Conservation (phyloP, 495 filamentous ascomycete species). For the Daldinia childiae region DNA sequence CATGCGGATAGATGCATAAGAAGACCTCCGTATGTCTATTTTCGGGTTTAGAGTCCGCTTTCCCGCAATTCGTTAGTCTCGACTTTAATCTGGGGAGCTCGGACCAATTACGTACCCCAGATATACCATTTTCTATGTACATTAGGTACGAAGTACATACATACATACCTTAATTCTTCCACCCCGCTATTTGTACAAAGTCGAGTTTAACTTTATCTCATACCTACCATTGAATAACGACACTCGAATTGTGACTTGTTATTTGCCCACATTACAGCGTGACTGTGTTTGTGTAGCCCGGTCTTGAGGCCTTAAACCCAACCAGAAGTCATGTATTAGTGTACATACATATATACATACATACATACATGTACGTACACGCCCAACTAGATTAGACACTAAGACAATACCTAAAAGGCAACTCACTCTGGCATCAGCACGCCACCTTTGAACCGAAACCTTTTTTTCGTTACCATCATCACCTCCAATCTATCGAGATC, state of each 20-base stretch:
- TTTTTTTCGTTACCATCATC: background rate
- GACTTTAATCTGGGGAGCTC: conserved; percentile 10
- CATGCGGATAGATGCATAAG: background rate
- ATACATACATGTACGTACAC: too few species aligned
- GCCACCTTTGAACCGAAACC: background rate
- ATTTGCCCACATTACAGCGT: background rate
- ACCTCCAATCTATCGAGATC: background rate
- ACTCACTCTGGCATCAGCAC: background rate
- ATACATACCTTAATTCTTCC: too few species aligned
- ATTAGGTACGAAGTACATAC: too few species aligned
- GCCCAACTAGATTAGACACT: conserved; percentile 8
- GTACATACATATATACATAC: too few species aligned
- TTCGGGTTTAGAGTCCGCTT: background rate
- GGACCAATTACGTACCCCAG: conserved; percentile 37
- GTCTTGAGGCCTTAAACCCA: conserved; percentile 19
- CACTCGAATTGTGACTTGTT: conserved; percentile 17
- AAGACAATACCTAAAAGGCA: too few species aligned
- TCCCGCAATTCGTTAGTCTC: conserved; percentile 19
- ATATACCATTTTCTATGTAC: conserved; percentile 26
- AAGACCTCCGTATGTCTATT: background rate
- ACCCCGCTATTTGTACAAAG: background rate
- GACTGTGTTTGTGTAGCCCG: too few species aligned
- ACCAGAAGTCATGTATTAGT: conserved; percentile 19
- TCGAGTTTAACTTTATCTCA: background rate
- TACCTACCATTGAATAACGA: background rate